A percentile compares a stretch with the other conserved stretches of the same genome.
Conservation (phyloP, 768 basidiomycete genomes). For the Trametes sanguinea region DNA sequence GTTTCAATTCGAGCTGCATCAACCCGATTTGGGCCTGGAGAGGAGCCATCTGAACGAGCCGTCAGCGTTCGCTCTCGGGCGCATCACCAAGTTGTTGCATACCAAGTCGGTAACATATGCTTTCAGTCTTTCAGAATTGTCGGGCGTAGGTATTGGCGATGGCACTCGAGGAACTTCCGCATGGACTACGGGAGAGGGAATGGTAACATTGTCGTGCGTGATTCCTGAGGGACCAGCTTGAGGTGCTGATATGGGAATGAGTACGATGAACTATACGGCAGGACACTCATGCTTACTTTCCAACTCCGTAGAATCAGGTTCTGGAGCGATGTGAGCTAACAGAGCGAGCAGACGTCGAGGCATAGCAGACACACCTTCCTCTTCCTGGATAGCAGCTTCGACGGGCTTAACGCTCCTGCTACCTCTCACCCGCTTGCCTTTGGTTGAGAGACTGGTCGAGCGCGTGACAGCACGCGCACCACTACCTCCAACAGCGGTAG, state of each 20-base stretch:
- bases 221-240: slow-evolving; percentile 32
- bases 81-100: background rate
- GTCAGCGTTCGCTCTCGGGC: background rate
- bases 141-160: background rate
- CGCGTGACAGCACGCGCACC: slow-evolving; percentile 69
- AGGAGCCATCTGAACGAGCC: slow-evolving; percentile 34
- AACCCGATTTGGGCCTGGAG: slow-evolving; percentile 42
- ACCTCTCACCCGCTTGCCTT: slow-evolving; percentile 48
- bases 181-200: background rate
- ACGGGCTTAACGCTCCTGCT: slow-evolving; percentile 51
- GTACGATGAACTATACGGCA: background rate
- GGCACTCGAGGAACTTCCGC: background rate
- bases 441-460: slow-evolving; percentile 50
- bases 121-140: slow-evolving; percentile 2
- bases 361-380: slow-evolving; percentile 31
- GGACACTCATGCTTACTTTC: background rate
- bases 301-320: slow-evolving; percentile 8
- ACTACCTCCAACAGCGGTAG: slow-evolving; percentile 61
- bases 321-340: slow-evolving; percentile 5
- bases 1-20: slow-evolving; percentile 49
- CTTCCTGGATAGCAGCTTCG: slow-evolving; percentile 58
- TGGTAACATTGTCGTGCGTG: slow-evolving; percentile 17
- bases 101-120: slow-evolving; percentile 4
- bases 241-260: slow-evolving; percentile 12
- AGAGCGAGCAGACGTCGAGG: background rate